Evolutionary conservation across 2,329 filamentous ascomycete species (phyloP), one percentile per base, ranked within the genome.

Genomic region (Madurella mycetomatis): DNA sequence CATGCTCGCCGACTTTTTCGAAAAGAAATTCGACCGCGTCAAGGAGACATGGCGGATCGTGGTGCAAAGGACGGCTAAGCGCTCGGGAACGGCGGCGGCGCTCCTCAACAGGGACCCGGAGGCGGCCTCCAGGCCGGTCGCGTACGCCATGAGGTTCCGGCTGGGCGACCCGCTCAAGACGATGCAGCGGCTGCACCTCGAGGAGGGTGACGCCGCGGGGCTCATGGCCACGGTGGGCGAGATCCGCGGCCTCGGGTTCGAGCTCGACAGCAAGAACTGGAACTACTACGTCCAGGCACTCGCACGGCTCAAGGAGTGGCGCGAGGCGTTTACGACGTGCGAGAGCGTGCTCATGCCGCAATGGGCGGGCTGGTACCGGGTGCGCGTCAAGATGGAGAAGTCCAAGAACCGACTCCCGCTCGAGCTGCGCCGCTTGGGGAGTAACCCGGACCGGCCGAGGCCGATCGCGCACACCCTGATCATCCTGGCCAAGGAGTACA

Each of bases 321-420:
- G 82, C 46, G 76, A 86, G 17, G 91, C 91, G 39, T 95, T 94
- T 70, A 67, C 73, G 18, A 72, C 85, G 49, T 92, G 88, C 66
- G 92, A 97, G 72, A 72, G 77, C 25, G 82, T 83, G 56, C 84
- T 97, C 52, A 95, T 96, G 81, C 78, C 81, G 1, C 77, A 81
- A 34, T 96, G 91, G 81, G 80, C 81, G 11, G 90, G 90, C 19
- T 96, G 91, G 89, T 58, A 64, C 30, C 53, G 60, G 2, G 66
- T 65, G 41, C 71, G 72, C 8, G 49, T 45, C 1, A 59, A 51
- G 13, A 15, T 15, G 37, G 61, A 60, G 47, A 66, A 63, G 17
- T 53, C 65, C 43, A 60, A 60, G 49, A 66, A 65, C 17, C 46
- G 56, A 19, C 56, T 73, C 13, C 69, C 72, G 9, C 62, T 74